Evolutionary conservation across 108 stramenopile species (phyloP).

Genomic region (Stephanodiscus minutulus): DNA sequence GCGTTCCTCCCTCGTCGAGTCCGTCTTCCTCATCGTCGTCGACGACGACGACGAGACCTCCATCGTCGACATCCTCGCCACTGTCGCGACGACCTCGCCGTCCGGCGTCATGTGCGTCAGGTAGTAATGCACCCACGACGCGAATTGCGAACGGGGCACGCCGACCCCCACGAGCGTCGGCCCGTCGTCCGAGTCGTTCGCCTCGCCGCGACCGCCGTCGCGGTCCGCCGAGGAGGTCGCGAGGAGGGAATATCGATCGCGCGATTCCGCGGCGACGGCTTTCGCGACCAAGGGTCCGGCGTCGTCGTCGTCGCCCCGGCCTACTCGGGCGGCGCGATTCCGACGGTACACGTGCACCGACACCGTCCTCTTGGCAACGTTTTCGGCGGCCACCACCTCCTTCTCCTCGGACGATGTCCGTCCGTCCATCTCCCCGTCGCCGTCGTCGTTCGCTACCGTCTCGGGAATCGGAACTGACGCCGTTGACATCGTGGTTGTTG

Average conservation of each 20-base stretch:
- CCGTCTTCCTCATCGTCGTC: slow-evolving; percentile 2
- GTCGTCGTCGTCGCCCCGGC: not conserved
- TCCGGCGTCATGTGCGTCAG: slow-evolving; percentile 10
- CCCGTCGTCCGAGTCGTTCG: not conserved
- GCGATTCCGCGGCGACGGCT: too few species aligned
- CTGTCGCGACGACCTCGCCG: not conserved
- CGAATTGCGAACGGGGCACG: slow-evolving; percentile 39
- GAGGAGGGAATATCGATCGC: not conserved
- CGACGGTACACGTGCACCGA: not conserved
- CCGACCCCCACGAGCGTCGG: slow-evolving; percentile 36
- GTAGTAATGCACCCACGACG: slow-evolving; percentile 42
- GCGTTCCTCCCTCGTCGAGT: not conserved
- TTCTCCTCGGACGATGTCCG: too few species aligned
- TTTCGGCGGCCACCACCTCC: too few species aligned
- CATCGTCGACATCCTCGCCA: not conserved
- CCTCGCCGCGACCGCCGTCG: not conserved
- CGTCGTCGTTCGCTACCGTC: too few species aligned
- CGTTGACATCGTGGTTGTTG: too few species aligned
- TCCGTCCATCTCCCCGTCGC: too few species aligned
- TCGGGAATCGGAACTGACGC: too few species aligned
- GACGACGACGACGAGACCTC: too few species aligned
- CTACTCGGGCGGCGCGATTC: too few species aligned
- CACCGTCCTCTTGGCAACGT: too few species aligned
- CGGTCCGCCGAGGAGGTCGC: not conserved
- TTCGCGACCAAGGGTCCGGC: too few species aligned